phyloP scores from a whole-genome alignment of 1,284 basidiomycete species.

The Ustilago trichophora region DNA sequence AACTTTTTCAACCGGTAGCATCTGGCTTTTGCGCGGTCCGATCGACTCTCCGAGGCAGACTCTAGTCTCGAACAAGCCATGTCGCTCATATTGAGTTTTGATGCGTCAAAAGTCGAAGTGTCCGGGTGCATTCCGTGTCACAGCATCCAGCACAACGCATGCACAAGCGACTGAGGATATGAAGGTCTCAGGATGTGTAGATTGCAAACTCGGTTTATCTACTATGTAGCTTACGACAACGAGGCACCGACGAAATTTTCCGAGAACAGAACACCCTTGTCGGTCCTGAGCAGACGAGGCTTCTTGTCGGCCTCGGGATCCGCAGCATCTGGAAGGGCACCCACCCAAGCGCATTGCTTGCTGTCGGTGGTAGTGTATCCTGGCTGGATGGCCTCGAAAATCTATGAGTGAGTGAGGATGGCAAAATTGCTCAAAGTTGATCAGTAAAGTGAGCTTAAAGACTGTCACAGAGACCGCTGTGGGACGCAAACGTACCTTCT shows the following conservation, averaged over 20 bases:
- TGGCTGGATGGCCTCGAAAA: conserved; percentile 66
- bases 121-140: too few species aligned
- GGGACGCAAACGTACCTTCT: conserved; percentile 53
- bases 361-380: conserved; percentile 57
- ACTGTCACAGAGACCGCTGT: neutral
- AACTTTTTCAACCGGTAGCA: neutral
- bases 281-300: conserved; percentile 55
- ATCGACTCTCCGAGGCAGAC: too few species aligned
- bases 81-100: too few species aligned
- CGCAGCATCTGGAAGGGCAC: conserved; percentile 51
- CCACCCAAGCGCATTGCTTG: conserved; percentile 60
- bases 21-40: too few species aligned
- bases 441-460: neutral
- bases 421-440: neutral
- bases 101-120: too few species aligned
- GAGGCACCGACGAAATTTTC: conserved; percentile 59
- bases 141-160: too few species aligned
- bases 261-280: conserved; percentile 53
- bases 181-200: neutral
- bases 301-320: conserved; percentile 61
- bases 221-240: conserved; percentile 37
- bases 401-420: conserved; percentile 21
- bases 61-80: too few species aligned
- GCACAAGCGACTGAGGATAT: neutral
- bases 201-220: neutral